phyloP scores from a whole-genome alignment of 768 basidiomycete species.

The Leucocoprinus sp. region DNA sequence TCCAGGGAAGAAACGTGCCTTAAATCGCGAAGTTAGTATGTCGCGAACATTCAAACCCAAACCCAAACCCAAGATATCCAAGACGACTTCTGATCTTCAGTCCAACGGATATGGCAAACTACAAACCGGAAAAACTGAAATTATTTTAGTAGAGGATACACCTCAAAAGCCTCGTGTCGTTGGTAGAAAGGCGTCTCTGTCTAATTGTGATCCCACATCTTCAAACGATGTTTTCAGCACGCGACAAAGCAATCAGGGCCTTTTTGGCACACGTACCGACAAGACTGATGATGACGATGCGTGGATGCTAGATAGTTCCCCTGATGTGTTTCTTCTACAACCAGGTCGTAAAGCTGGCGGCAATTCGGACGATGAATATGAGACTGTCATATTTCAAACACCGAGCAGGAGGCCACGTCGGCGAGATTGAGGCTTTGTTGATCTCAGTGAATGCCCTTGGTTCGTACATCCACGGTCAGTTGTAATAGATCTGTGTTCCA shows the following conservation, averaged over 20 bases:
- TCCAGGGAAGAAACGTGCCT: slow-evolving; percentile 37
- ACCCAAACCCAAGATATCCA: slow-evolving; percentile 19
- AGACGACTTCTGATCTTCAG: slow-evolving; percentile 1
- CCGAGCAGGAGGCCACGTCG: slow-evolving; percentile 10
- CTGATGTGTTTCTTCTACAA: slow-evolving; percentile 13
- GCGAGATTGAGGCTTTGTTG: neutral
- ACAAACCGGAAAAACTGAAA: slow-evolving; percentile 2
- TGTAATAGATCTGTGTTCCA: no score
- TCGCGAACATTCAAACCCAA: slow-evolving; percentile 54
- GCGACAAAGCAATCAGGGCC: neutral
- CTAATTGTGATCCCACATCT: neutral
- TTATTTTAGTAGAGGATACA: slow-evolving; percentile 14
- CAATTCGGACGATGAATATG: slow-evolving; percentile 10
- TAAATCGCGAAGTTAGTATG: slow-evolving; percentile 76
- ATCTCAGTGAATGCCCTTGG: neutral
- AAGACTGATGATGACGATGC: slow-evolving; percentile 15
- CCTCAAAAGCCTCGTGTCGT: slow-evolving; percentile 18
- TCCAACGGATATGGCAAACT: neutral
- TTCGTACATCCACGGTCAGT: neutral
- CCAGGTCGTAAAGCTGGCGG: slow-evolving; percentile 5
- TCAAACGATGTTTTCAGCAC: slow-evolving; percentile 6
- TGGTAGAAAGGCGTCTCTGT: slow-evolving; percentile 17
- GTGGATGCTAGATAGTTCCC: slow-evolving; percentile 15
- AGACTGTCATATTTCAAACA: slow-evolving; percentile 7
- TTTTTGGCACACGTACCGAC: slow-evolving; percentile 5